A percentile compares a stretch with the other conserved stretches of the same genome.
Conservation (phyloP, 2,329 filamentous ascomycete genomes). For the Paecilomyces sp. region DNA sequence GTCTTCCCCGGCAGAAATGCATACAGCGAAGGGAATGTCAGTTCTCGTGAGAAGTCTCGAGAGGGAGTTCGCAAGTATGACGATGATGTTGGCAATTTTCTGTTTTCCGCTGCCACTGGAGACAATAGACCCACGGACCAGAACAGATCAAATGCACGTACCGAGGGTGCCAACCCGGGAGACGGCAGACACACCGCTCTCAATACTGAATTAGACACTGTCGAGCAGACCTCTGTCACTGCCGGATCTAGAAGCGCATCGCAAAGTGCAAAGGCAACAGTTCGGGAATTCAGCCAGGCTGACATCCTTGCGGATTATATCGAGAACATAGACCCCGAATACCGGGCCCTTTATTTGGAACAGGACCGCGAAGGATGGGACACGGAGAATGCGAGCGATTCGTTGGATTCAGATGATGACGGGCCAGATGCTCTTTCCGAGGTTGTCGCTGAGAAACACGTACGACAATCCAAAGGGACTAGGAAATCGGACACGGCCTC, state of each 20-base stretch:
- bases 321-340: neutral
- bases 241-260: neutral
- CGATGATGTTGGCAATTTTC: neutral
- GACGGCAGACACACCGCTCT: neutral
- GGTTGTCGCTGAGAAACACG: conserved; percentile 4
- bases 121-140: neutral
- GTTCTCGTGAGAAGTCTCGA: neutral
- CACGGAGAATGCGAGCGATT: neutral
- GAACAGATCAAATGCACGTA: neutral
- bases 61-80: neutral
- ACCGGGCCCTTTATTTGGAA: neutral
- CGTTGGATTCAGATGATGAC: conserved; percentile 3
- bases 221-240: neutral
- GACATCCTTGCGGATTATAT: neutral
- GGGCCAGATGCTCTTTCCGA: conserved; percentile 10
- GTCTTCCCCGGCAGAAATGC: conserved; percentile 29
- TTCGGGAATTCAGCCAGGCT: neutral
- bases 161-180: neutral
- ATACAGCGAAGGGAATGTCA: conserved; percentile 16
- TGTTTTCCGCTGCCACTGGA: neutral
- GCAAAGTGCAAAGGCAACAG: neutral
- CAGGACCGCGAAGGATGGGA: neutral
- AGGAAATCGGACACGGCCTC: neutral
- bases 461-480: neutral
- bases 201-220: neutral